Conservation (phyloP, 2,329 filamentous ascomycete genomes). For the Cladorrhinum sp. region DNA sequence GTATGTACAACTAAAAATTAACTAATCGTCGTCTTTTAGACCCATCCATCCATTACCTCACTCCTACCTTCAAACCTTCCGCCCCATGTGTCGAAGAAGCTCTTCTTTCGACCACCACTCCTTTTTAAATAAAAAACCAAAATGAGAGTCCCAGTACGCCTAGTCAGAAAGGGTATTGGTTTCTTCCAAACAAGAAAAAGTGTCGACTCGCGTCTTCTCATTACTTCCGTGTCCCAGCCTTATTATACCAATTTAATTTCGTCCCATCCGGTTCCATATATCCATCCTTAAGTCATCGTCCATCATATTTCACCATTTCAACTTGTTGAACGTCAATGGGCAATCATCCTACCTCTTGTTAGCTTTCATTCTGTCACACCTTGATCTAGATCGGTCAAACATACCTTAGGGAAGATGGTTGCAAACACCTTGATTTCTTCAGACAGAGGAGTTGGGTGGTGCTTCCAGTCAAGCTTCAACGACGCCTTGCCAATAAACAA, state of each 20-base stretch:
- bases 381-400: slow-evolving; percentile 32
- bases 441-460: slow-evolving; percentile 75
- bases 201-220: not conserved
- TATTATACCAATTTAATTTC: not conserved
- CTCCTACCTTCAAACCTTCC: not conserved
- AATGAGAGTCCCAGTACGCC: not conserved
- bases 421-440: slow-evolving; percentile 99
- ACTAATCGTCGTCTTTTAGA: not conserved
- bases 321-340: slow-evolving; percentile 66
- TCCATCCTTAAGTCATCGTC: not conserved
- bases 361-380: slow-evolving; percentile 11
- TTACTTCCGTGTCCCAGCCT: not conserved
- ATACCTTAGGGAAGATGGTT: slow-evolving; percentile 93
- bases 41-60: not conserved
- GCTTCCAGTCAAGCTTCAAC: slow-evolving; percentile 83
- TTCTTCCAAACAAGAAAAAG: not conserved
- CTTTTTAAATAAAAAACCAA: not conserved
- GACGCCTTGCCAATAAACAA: slow-evolving; percentile 88
- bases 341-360: slow-evolving; percentile 67
- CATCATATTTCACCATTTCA: slow-evolving; percentile 41
- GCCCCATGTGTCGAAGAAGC: not conserved
- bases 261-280: not conserved
- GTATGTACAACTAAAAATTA: slow-evolving; percentile 1
- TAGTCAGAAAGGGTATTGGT: not conserved
- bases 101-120: not conserved